A percentile compares a stretch with the other conserved stretches of the same genome.
Evolutionary conservation across 2,329 filamentous ascomycete genomes (phyloP).

Genomic region (Talaromyces sp.): DNA sequence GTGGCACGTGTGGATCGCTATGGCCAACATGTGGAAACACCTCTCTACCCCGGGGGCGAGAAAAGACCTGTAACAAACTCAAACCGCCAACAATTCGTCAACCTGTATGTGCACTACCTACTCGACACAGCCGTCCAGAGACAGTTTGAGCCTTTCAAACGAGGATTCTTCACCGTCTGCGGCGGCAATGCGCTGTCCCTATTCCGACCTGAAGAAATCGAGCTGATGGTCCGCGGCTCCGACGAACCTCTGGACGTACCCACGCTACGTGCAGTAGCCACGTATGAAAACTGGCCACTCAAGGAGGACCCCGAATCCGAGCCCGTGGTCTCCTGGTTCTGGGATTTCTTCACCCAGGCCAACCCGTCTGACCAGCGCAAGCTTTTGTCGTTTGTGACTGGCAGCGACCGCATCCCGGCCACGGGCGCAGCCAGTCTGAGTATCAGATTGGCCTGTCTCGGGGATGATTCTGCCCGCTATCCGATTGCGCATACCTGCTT

Average conservation of each 20-base stretch:
- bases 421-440: conserved; percentile 76
- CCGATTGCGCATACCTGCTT: conserved; percentile 89
- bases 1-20: conserved; percentile 73
- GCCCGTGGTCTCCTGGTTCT: conserved; percentile 78
- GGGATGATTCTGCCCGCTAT: conserved; percentile 68
- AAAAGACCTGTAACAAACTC: conserved; percentile 72
- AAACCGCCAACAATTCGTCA: conserved; percentile 82
- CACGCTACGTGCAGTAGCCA: conserved; percentile 69
- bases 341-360: conserved; percentile 70
- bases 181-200: conserved; percentile 82
- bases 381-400: conserved; percentile 80
- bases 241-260: conserved; percentile 77
- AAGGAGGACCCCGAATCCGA: conserved; percentile 48
- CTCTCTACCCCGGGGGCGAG: conserved; percentile 71
- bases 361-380: conserved; percentile 66
- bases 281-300: conserved; percentile 71
- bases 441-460: conserved; percentile 71
- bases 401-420: conserved; percentile 84
- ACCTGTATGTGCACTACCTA: conserved; percentile 74
- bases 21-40: conserved; percentile 61
- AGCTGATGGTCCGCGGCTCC: conserved; percentile 77
- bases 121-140: conserved; percentile 72
- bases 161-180: conserved; percentile 89
- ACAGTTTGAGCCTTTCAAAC: conserved; percentile 90
- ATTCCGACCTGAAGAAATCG: conserved; percentile 87